Base-by-base conservation (phyloP, 192 early-diverging fungal genomes). In the Podila minutissima region DNA sequence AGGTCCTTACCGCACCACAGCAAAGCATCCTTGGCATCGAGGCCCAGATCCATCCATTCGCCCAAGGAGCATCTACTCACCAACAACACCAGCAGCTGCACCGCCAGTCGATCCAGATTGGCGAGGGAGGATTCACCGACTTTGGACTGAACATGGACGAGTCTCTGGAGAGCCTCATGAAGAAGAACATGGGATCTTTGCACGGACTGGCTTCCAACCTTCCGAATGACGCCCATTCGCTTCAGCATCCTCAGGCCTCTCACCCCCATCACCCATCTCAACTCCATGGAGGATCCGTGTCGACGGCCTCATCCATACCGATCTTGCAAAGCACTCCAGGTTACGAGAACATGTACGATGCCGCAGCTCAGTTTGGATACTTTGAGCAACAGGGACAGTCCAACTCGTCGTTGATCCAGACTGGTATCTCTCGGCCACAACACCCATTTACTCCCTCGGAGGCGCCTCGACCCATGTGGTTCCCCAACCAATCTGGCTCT, bases 121-220 rank as follows among this genome's bases (percentile, higher is more conserved):
- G 57, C 17, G 37, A 64, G 7, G 24, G 35, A 20, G 37, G 59
- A 9, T 71, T 71, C 51, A 20, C 32, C 4, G 63, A 69, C 19
- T 67, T 71, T 38, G 73, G 60, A 22, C 32, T 74, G 46, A 28
- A 55, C 32, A 67, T 66, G 75, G 33, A 55, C 29, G 75, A 78
- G 35, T 71, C 75, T 2, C 6, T 71, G 32, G 75, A 78, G 29
- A 35, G 46, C 6, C 37, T 78, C 19, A 78, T 78, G 75, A 71
- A 71, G 64, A 78, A 62, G 69, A 78, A 66, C 69, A 32, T 78
- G 24, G 69, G 69, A 33, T 50, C 68, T 5, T 62, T 71, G 50
- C 59, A 58, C 7, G 53, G 26, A 1, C 41, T 76, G 22, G 46
- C 62, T 38, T 20, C 33, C 26, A 60, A 29, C 46, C 17, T 60